phyloP scores from a whole-genome alignment of 2,329 filamentous ascomycete genomes.

The Septoria petroselini region DNA sequence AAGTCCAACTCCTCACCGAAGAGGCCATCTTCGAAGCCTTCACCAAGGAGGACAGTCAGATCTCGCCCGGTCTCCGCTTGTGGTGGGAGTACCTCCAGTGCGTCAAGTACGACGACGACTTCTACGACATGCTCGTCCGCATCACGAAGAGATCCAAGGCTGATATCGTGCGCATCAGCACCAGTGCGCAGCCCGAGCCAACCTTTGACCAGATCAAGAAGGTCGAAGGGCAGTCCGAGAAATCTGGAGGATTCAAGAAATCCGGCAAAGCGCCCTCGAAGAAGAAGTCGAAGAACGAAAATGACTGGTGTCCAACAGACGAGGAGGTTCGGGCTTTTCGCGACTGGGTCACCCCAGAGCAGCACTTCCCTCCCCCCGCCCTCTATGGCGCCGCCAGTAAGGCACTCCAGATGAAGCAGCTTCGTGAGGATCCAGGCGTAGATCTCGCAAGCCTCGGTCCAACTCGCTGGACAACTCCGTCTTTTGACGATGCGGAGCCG shows the following conservation, averaged over 20 bases:
- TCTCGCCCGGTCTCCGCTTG: conserved; percentile 42
- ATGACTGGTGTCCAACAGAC: no score
- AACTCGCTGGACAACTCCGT: background rate
- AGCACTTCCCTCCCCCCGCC: background rate
- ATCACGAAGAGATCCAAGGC: conserved; percentile 11
- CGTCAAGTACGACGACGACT: conserved; percentile 41
- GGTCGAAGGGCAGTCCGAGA: no score
- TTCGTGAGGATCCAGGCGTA: background rate
- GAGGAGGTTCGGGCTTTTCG: no score
- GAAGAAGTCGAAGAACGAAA: background rate
- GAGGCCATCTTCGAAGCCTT: conserved; percentile 44
- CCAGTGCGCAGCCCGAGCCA: background rate
- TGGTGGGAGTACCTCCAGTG: conserved; percentile 51
- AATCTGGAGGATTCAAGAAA: background rate
- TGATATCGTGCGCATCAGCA: background rate
- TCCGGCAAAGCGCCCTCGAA: background rate
- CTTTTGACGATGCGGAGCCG: background rate
- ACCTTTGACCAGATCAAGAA: background rate
- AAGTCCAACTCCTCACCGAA: no score
- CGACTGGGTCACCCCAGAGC: background rate
- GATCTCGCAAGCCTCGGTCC: background rate
- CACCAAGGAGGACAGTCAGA: conserved; percentile 41
- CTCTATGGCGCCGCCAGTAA: conserved; percentile 3
- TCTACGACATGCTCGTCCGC: conserved; percentile 43
- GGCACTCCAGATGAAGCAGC: conserved; percentile 5